These are phyloP conservation scores for Aspergillus novoparasiticus DNA, from an alignment of 2,329 filamentous ascomycete genomes.

Conservation along the genomic window DNA sequence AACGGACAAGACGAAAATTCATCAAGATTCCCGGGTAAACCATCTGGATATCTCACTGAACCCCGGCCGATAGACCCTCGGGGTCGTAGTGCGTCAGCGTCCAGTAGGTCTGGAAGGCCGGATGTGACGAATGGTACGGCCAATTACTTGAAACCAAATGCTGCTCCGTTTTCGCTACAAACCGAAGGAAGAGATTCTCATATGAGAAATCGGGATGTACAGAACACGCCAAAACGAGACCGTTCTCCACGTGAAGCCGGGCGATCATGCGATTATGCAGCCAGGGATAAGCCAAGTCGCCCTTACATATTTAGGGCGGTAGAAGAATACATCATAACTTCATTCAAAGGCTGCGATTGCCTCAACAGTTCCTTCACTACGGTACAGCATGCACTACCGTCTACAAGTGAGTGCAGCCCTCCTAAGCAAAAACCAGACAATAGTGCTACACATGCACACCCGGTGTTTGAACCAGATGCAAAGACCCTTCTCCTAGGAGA, in stretches of 20 bases:
- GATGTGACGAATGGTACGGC: constrained; percentile 19
- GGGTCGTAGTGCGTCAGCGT: constrained; percentile 31
- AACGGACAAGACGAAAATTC: constrained; percentile 18
- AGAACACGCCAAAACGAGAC: constrained; percentile 23
- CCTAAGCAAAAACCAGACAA: constrained; percentile 32
- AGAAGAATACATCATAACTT: constrained; percentile 74
- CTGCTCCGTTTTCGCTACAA: constrained; percentile 12
- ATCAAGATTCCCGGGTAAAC: constrained; percentile 13
- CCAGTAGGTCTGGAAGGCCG: constrained; percentile 22
- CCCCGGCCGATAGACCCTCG: constrained; percentile 23
- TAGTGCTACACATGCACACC: constrained; percentile 38
- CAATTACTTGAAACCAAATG: constrained; percentile 21
- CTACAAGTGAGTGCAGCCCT: constrained; percentile 49
- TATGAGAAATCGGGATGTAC: constrained; percentile 30
- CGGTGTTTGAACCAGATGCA: constrained; percentile 67
- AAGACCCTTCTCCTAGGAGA: constrained; percentile 75
- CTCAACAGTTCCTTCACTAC: constrained; percentile 77
- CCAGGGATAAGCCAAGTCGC: constrained; percentile 41
- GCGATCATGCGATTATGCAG: constrained; percentile 24
- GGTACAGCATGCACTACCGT: constrained; percentile 46
- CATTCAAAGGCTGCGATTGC: constrained; percentile 69
- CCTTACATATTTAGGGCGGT: constrained; percentile 70
- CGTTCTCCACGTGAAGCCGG: constrained; percentile 21
- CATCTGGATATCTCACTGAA: constrained; percentile 20
- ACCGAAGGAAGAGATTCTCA: constrained; percentile 24